Conservation (phyloP, 129 eudicot genomes). For the Arctium lappa region DNA sequence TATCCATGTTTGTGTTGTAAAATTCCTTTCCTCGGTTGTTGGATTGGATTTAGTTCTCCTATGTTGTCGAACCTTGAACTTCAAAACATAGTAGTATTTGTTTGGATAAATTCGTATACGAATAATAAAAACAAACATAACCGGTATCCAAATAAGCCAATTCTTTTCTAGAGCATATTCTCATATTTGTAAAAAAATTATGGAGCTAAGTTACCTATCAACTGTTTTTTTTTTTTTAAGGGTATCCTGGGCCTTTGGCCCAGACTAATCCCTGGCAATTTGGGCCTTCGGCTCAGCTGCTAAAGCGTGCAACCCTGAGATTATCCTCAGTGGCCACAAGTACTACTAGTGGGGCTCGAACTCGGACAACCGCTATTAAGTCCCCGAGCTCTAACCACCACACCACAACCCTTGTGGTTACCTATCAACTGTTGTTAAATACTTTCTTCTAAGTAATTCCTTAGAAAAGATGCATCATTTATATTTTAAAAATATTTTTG, state of each 20-base stretch:
- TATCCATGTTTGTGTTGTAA: neutral
- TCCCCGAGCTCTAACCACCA: too few species aligned
- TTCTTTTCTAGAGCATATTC: neutral
- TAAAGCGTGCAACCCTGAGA: too few species aligned
- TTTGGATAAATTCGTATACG: neutral
- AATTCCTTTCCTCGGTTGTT: neutral
- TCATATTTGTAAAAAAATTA: neutral
- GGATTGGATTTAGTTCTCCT: neutral
- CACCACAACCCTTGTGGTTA: too few species aligned
- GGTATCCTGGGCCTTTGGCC: too few species aligned
- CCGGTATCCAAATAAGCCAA: neutral
- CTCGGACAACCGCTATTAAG: too few species aligned
- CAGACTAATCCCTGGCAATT: too few species aligned
- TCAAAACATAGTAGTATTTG: neutral
- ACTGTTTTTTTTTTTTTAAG: too few species aligned
- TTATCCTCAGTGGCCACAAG: too few species aligned
- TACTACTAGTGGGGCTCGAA: too few species aligned
- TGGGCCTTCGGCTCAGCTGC: too few species aligned
- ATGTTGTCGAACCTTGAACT: neutral
- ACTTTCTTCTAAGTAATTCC: neutral
- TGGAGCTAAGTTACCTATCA: neutral
- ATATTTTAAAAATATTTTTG: neutral
- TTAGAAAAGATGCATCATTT: neutral
- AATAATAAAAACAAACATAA: neutral
- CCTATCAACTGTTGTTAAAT: neutral